Evolutionary conservation across 2,329 filamentous ascomycete genomes (phyloP).

Genomic region (Phaeoacremonium minimum): DNA sequence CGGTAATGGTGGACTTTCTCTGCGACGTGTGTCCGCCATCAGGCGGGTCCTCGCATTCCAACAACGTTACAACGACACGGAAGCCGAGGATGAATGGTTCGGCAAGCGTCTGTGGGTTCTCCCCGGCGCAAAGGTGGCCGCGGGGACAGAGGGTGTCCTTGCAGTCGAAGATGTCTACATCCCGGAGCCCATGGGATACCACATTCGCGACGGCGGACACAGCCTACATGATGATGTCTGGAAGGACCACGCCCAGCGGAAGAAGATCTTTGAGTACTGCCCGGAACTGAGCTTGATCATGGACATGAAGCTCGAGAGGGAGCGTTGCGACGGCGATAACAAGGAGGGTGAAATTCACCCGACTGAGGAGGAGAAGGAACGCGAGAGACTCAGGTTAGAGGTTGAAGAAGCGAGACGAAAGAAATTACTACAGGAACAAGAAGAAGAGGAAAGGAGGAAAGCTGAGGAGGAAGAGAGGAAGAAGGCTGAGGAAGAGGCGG

Average conservation of each 20-base stretch:
- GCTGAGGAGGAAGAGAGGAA: slow-evolving; percentile 1
- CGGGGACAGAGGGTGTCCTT: slow-evolving; percentile 33
- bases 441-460: slow-evolving; percentile 5
- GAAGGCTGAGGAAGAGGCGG: slow-evolving; percentile 5
- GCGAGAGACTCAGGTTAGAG: slow-evolving; percentile 1
- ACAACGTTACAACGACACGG: slow-evolving; percentile 41
- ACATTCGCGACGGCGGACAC: slow-evolving; percentile 39
- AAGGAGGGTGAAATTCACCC: slow-evolving; percentile 8
- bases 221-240: slow-evolving; percentile 39
- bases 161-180: slow-evolving; percentile 45
- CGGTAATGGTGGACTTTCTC: slow-evolving; percentile 49
- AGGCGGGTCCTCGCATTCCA: slow-evolving; percentile 42
- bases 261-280: slow-evolving; percentile 49
- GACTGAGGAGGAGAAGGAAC: slow-evolving; percentile 2
- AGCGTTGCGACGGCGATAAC: slow-evolving; percentile 9
- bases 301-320: slow-evolving; percentile 31
- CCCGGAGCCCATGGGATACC: slow-evolving; percentile 50
- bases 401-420: slow-evolving; percentile 3
- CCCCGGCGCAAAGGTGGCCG: slow-evolving; percentile 43
- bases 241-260: slow-evolving; percentile 35
- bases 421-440: slow-evolving; percentile 3
- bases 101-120: slow-evolving; percentile 40
- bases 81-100: slow-evolving; percentile 54
- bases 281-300: slow-evolving; percentile 51
- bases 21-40: slow-evolving; percentile 49